Percentiles rank a stretch among this genome's conserved stretches.
Conservation (phyloP, 1,284 basidiomycete genomes). For the Tranzscheliella williamsii region DNA sequence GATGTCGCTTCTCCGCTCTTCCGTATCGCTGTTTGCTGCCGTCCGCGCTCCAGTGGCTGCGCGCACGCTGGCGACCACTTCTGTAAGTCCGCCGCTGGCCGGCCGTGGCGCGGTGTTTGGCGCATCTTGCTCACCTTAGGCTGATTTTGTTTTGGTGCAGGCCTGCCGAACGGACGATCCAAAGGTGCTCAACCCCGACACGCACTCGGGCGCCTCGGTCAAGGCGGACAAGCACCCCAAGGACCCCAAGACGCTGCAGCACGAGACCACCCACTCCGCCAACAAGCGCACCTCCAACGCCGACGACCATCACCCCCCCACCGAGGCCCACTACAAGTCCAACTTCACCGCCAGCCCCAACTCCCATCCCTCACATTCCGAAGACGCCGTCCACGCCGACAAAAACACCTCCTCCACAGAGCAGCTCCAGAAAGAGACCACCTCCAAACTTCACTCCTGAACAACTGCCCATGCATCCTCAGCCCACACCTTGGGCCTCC, state of each 20-base stretch:
- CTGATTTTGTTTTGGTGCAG: no score
- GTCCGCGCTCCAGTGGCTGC: constrained; percentile 6
- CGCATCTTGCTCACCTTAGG: no score
- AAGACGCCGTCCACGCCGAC: constrained; percentile 43
- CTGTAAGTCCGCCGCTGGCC: constrained; percentile 26
- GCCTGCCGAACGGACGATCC: constrained; percentile 29
- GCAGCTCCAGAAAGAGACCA: constrained; percentile 42
- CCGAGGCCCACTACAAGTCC: neutral
- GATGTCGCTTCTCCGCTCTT: constrained; percentile 35
- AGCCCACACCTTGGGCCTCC: no score
- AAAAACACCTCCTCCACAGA: constrained; percentile 34
- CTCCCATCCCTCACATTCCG: constrained; percentile 26
- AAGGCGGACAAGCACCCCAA: constrained; percentile 41
- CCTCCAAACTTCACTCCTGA: constrained; percentile 11
- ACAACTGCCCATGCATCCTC: no score
- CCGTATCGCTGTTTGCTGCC: constrained; percentile 5
- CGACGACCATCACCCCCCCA: neutral
- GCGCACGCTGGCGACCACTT: constrained; percentile 13
- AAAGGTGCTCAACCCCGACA: constrained; percentile 21
- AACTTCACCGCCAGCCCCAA: constrained; percentile 3
- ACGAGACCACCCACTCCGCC: constrained; percentile 18
- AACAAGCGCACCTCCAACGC: constrained; percentile 1
- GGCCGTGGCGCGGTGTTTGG: no score
- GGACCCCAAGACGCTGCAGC: constrained; percentile 36
- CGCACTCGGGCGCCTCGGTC: constrained; percentile 35